phyloP scores from a whole-genome alignment of 2,329 filamentous ascomycete species.

The Fusarium penzigii region DNA sequence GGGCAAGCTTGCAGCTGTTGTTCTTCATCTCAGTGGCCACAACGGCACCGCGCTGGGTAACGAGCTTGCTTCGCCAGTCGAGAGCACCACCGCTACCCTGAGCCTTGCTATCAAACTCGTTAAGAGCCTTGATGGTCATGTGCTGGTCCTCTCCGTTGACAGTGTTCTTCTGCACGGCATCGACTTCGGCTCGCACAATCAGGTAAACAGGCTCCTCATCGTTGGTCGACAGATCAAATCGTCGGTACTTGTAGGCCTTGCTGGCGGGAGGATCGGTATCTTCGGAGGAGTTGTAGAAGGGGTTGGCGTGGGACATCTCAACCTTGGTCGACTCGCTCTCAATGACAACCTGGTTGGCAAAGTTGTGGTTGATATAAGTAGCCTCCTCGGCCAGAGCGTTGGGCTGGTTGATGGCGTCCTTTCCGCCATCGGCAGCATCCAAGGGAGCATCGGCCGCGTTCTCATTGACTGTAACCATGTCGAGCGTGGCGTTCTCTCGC shows the following conservation, averaged over 20 bases:
- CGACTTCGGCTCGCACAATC: slow-evolving; percentile 90
- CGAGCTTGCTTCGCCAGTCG: slow-evolving; percentile 95
- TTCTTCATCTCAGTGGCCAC: slow-evolving; percentile 99
- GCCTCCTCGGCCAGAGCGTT: slow-evolving; percentile 90
- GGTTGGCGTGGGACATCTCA: slow-evolving; percentile 85
- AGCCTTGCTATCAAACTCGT: slow-evolving; percentile 98
- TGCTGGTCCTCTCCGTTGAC: slow-evolving; percentile 90
- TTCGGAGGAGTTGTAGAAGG: slow-evolving; percentile 93
- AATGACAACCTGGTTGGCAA: slow-evolving; percentile 89
- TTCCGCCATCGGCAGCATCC: slow-evolving; percentile 87
- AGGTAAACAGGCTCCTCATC: slow-evolving; percentile 93
- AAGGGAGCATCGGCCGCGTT: slow-evolving; percentile 94
- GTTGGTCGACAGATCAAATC: slow-evolving; percentile 93
- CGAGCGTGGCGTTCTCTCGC: slow-evolving; percentile 89
- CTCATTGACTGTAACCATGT: slow-evolving; percentile 99
- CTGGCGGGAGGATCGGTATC: slow-evolving; percentile 92
- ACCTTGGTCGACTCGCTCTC: slow-evolving; percentile 80
- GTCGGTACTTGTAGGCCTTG: slow-evolving; percentile 98
- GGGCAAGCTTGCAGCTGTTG: slow-evolving; percentile 97
- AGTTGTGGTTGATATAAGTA: slow-evolving; percentile 99
- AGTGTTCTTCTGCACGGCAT: slow-evolving; percentile 93
- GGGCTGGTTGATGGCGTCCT: slow-evolving; percentile 95
- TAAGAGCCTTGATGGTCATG: slow-evolving; percentile 91
- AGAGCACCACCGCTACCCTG: slow-evolving; percentile 92
- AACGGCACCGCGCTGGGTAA: slow-evolving; percentile 92